Evolutionary conservation across 2,329 filamentous ascomycete genomes (phyloP), one percentile per base, ranked within the genome.

Genomic region (Aureobasidium sp.): DNA sequence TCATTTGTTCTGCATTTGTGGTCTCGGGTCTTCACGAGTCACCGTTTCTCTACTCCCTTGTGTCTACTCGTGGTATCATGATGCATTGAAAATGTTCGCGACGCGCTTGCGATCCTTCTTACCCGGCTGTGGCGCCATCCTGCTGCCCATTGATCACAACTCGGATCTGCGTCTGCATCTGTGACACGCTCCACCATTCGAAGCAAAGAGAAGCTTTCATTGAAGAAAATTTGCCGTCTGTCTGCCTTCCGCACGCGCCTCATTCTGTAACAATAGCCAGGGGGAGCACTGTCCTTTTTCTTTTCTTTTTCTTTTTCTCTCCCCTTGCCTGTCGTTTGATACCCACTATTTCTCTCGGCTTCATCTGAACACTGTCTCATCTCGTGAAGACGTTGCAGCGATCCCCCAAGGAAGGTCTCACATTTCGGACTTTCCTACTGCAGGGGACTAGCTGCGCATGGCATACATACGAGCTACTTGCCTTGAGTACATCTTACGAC

Each of bases 91-190:
- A 34, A 36, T 41, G 17, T 29, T 46, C 26, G n/a, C 53, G 17
- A 46, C n/a, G 41, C 53, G 53, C 46, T 50, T 60, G 57, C 57
- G 26, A 46, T 46, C 44, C 36, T 51, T 32, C 34, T 26, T 5
- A 27, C 36, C 46, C 57, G 57, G 57, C 36, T 41, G 46, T 60
- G 57, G 57, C 57, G 57, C 57, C 57, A 60, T 51, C 44, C 55
- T 58, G 32, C 12, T 37, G 41, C 41, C 20, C 44, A 47, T 60
- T 51, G 34, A 51, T 26, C 39, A 60, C 47, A 32, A 62, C 39
- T 37, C 26, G 51, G 51, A 62, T 48, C 56, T 51, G 51, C 37
- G 8, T 46, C 48, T 50, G 55, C 36, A 26, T 48, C 46, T 48
- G 46, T 27, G 46, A 64, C 42, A 60, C 57, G 27, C 57, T 42